Conservation (phyloP, 1,284 basidiomycete species). For the Ceratobasidium sp. region DNA sequence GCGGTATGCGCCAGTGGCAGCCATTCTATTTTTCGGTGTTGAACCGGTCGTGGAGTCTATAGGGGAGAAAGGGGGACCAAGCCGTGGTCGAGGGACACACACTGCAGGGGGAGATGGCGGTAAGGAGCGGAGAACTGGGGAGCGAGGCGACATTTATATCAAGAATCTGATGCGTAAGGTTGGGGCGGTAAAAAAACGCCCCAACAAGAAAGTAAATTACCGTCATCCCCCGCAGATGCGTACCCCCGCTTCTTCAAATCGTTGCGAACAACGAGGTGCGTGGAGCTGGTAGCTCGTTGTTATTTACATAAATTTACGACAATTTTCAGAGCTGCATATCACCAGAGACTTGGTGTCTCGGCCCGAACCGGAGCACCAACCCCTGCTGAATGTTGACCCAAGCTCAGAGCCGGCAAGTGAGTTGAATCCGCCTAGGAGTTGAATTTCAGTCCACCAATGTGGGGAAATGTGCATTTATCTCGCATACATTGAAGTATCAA, state of each 20-base stretch:
- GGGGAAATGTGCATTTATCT: too few relatives aligned
- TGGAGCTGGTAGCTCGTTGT: conserved; percentile 16
- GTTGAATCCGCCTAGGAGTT: too few relatives aligned
- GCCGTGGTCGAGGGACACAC: conserved; percentile 19
- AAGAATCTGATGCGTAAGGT: conserved; percentile 29
- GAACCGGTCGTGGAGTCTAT: conserved; percentile 32
- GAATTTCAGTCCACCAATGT: too few relatives aligned
- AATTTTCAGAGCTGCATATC: too few relatives aligned
- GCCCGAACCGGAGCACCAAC: too few relatives aligned
- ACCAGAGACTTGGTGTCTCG: too few relatives aligned
- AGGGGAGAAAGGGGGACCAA: conserved; percentile 29
- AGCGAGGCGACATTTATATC: conserved; percentile 8
- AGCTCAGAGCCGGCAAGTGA: too few relatives aligned
- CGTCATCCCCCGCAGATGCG: conserved; percentile 19
- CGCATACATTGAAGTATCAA: too few relatives aligned
- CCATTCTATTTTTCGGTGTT: conserved; percentile 39
- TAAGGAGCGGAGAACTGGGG: conserved; percentile 23
- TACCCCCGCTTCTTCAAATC: background rate
- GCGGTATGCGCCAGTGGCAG: conserved; percentile 36
- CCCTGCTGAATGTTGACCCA: too few relatives aligned
- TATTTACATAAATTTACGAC: too few relatives aligned
- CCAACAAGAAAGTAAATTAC: conserved; percentile 22
- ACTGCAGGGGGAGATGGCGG: conserved; percentile 30
- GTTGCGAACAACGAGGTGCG: background rate
- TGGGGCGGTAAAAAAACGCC: conserved; percentile 36